Percentiles rank a stretch among this genome's conserved stretches.
phyloP scores from a whole-genome alignment of 2,329 filamentous ascomycete species.

The Xylariomycetidae sp. region DNA sequence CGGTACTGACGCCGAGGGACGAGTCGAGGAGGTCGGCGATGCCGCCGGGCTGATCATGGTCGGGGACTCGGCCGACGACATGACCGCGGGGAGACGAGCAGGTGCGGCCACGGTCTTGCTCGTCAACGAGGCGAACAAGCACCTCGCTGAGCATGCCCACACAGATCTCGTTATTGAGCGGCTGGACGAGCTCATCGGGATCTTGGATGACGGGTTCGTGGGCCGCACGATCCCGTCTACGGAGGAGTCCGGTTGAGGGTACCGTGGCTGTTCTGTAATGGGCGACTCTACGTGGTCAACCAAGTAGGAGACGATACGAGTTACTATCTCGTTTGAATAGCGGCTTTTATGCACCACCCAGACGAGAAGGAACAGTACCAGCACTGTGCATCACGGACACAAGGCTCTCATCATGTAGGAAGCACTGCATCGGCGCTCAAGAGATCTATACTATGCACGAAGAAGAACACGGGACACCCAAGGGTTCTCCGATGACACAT shows the following conservation, averaged over 20 bases:
- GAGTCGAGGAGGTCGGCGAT: slow-evolving; percentile 36
- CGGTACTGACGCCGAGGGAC: slow-evolving; percentile 6
- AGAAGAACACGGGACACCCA: too few species aligned
- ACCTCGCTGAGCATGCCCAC: slow-evolving; percentile 63
- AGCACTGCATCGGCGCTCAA: too few species aligned
- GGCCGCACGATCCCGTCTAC: slow-evolving; percentile 33
- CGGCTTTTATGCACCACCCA: too few species aligned
- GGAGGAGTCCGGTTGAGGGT: not conserved
- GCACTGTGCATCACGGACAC: too few species aligned
- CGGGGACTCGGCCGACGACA: slow-evolving; percentile 84
- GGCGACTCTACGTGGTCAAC: too few species aligned
- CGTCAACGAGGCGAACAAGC: slow-evolving; percentile 71
- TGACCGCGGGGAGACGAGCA: slow-evolving; percentile 76
- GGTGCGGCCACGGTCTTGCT: slow-evolving; percentile 89
- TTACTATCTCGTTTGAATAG: too few species aligned
- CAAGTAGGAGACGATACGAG: too few species aligned
- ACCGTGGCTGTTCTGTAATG: too few species aligned
- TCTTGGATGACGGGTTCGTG: slow-evolving; percentile 70
- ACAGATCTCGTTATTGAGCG: slow-evolving; percentile 68
- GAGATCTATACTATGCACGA: too few species aligned
- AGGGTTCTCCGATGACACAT: too few species aligned
- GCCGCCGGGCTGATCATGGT: slow-evolving; percentile 55
- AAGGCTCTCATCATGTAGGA: too few species aligned
- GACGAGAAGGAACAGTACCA: too few species aligned
- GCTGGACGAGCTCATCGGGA: slow-evolving; percentile 68